Conservation (phyloP, 371 early-diverging fungal genomes). For the Nematocida minor region DNA sequence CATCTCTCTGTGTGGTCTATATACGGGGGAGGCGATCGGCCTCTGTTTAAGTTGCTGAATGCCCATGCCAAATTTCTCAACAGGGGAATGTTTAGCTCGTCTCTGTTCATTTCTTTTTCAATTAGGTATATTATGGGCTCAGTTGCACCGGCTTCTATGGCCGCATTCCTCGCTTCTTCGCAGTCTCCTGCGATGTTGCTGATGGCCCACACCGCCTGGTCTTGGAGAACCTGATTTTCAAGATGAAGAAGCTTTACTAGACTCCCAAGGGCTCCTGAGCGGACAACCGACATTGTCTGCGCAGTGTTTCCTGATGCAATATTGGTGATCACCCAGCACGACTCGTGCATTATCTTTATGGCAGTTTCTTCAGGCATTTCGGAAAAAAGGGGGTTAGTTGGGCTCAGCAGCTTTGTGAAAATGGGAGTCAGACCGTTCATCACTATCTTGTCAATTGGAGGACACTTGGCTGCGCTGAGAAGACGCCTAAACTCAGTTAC, state of each 20-base stretch:
- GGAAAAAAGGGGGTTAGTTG: constrained; percentile 68
- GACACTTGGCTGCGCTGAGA: constrained; percentile 87
- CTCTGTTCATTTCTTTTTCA: constrained; percentile 68
- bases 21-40: constrained; percentile 85
- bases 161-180: constrained; percentile 81
- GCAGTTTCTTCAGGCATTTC: constrained; percentile 27
- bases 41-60: constrained; percentile 93
- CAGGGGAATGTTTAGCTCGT: constrained; percentile 66
- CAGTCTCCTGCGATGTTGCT: constrained; percentile 99
- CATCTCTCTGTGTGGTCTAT: constrained; percentile 54
- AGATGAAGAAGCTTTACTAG: constrained; percentile 82
- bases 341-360: constrained; percentile 75
- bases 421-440: constrained; percentile 80
- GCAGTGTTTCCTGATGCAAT: constrained; percentile 92
- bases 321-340: constrained; percentile 99
- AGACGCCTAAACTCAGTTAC: constrained; percentile 85
- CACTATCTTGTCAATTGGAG: constrained; percentile 94
- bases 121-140: constrained; percentile 74
- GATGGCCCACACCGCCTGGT: constrained; percentile 99
- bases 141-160: constrained; percentile 75
- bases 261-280: constrained; percentile 80
- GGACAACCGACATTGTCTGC: constrained; percentile 88
- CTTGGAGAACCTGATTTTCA: constrained; percentile 78
- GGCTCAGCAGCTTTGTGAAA: constrained; percentile 82
- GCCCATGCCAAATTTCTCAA: constrained; percentile 97